Percentiles rank a stretch among this genome's conserved stretches.
Conservation (phyloP, 345 rosid genomes). For the Cardamine chenopodiifolia region DNA sequence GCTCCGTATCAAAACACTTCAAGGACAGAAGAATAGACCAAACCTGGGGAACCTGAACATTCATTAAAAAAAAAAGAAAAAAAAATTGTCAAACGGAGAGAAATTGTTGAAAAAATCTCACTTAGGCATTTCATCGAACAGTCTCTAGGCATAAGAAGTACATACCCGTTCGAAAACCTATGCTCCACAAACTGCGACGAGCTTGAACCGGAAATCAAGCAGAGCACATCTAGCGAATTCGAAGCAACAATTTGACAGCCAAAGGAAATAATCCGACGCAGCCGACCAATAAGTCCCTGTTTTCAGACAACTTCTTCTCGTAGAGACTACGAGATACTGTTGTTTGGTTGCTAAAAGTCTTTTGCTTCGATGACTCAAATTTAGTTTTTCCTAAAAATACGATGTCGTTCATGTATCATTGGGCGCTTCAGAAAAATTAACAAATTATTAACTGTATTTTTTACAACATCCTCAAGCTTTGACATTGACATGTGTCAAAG, state of each 20-base stretch:
- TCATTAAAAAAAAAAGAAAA: background rate
- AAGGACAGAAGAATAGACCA: background rate
- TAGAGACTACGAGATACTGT: background rate
- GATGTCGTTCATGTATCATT: background rate
- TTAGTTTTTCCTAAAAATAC: background rate
- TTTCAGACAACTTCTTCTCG: slow-evolving; percentile 63
- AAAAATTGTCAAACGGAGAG: background rate
- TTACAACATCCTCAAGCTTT: background rate
- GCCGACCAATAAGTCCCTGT: slow-evolving; percentile 56
- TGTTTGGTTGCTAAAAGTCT: background rate
- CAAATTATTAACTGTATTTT: background rate
- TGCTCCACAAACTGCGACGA: background rate
- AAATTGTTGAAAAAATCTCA: background rate
- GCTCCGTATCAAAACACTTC: slow-evolving; percentile 22
- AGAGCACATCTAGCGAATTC: background rate
- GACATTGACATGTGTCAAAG: slow-evolving; percentile 6
- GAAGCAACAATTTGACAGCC: background rate
- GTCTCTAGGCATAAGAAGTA: slow-evolving; percentile 3
- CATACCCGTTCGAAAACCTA: background rate
- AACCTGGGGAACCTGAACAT: slow-evolving; percentile 16
- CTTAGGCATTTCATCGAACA: slow-evolving; percentile 41
- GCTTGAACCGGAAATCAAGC: background rate
- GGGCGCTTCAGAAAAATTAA: background rate
- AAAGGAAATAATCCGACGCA: slow-evolving; percentile 69
- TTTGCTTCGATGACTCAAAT: background rate